phyloP scores from a whole-genome alignment of 257 asterid genomes.

The Galeopsis tetrahit region DNA sequence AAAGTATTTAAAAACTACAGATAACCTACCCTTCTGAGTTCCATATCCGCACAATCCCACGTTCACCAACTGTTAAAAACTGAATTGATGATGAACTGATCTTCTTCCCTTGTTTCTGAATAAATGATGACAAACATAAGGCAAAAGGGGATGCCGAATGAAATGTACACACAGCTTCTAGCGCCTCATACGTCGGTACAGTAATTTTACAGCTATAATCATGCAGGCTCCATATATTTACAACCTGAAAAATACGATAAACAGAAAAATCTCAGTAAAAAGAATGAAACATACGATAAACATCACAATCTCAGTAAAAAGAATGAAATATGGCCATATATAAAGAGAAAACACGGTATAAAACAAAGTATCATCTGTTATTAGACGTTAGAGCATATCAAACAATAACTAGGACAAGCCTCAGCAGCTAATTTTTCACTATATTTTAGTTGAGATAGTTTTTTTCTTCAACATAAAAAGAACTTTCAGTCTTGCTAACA shows the following conservation, averaged over 20 bases:
- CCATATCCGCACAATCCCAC: slow-evolving; percentile 93
- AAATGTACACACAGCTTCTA: slow-evolving; percentile 79
- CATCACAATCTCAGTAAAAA: slow-evolving; percentile 33
- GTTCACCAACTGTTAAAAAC: slow-evolving; percentile 94
- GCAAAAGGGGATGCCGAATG: slow-evolving; percentile 64
- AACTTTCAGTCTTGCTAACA: slow-evolving; percentile 8
- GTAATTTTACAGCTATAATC: slow-evolving; percentile 73
- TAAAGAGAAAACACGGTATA: not conserved
- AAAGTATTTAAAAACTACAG: slow-evolving; percentile 2
- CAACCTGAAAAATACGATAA: slow-evolving; percentile 62
- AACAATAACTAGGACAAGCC: not conserved
- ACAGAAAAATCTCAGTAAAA: slow-evolving; percentile 32
- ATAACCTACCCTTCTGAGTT: slow-evolving; percentile 76
- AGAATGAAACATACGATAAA: slow-evolving; percentile 18
- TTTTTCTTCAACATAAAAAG: not conserved
- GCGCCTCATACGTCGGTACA: slow-evolving; percentile 87
- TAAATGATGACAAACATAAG: slow-evolving; percentile 48
- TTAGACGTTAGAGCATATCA: not conserved
- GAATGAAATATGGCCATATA: slow-evolving; percentile 5
- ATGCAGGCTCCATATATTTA: slow-evolving; percentile 82
- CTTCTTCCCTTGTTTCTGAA: slow-evolving; percentile 52
- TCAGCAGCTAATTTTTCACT: not conserved
- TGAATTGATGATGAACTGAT: slow-evolving; percentile 54
- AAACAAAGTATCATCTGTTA: not conserved
- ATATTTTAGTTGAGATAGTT: not conserved